Base-by-base conservation (phyloP, 1,284 basidiomycete species). In the Puccinia hordei region DNA sequence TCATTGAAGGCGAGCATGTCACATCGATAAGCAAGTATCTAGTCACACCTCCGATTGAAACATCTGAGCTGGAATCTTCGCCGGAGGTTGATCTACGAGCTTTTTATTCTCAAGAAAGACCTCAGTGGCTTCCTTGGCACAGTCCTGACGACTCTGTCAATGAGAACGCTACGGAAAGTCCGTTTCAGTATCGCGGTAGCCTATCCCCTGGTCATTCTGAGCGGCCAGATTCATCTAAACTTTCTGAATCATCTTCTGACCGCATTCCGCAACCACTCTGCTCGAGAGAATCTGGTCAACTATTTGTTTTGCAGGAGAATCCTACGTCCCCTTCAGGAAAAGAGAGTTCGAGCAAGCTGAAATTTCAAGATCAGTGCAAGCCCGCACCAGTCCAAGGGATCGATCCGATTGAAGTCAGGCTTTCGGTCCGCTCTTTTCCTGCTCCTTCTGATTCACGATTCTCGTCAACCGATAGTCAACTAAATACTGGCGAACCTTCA, bases 161-260 rank as follows among this genome's bases (percentile, higher is more conserved):
- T 19, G 61, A 63, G 35, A 63, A 30, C 22, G 33, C 19, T 19
- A 22, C 19, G 35, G 61, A 41, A 41, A 63, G 61, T 30, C 30
- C 61, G 22, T 30, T 63, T 9, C 17, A 63, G 35, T 17, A 41
- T 41, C 35, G 35, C 33, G 61, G 61, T 30, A 41, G 61, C 35
- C n/a, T 38, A 2, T 63, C 61, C 38, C 61, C 61, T 55, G 53
- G 53, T 27, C 53, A n/a, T 55, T 55, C 53, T 27, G 19, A 55
- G 33, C 61, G 61, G 15, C 61, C 35, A 41, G 35, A 3, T n/a
- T 63, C 61, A 38, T 33, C 35, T 38, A 33, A 41, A 3, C 30
- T 13, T 63, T 63, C 61, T 9, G 61, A 41, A 63, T 63, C 61
- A 22, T 13, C 61, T 35, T 63, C 61, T 63, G 61, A 41, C 33